These are phyloP conservation scores for Didymella exigua DNA, from an alignment of 2,329 filamentous ascomycete genomes.

Conservation along the genomic window DNA sequence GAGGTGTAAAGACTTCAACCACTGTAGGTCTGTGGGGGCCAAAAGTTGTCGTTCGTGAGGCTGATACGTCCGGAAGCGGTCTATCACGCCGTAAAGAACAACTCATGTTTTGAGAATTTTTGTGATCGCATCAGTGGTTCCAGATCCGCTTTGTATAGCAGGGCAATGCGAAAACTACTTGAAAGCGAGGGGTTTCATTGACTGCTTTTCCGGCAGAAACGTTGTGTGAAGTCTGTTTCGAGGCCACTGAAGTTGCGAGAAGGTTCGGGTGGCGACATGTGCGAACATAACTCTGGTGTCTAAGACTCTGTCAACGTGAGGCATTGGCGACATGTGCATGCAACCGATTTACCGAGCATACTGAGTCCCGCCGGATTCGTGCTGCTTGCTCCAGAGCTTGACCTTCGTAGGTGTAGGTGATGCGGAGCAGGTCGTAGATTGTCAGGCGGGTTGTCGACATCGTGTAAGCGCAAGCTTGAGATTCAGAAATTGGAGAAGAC, in stretches of 20 bases:
- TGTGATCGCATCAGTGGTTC: neutral
- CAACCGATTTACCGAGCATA: conserved; percentile 33
- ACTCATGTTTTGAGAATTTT: neutral
- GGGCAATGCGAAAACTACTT: no score
- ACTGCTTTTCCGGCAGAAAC: conserved; percentile 26
- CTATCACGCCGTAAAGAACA: neutral
- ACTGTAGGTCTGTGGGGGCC: neutral
- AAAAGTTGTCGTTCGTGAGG: neutral
- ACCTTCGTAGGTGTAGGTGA: conserved; percentile 44
- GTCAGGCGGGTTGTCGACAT: conserved; percentile 44
- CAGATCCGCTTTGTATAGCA: neutral
- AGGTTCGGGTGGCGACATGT: conserved; percentile 20
- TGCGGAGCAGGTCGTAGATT: conserved; percentile 42
- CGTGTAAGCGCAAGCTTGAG: neutral
- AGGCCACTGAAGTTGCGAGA: conserved; percentile 19
- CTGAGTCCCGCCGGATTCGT: conserved; percentile 26
- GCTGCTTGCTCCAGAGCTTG: conserved; percentile 28
- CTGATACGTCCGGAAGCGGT: neutral
- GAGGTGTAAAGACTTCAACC: neutral
- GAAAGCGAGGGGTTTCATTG: neutral
- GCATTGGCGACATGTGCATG: neutral
- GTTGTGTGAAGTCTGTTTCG: conserved; percentile 41
- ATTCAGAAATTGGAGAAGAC: no score
- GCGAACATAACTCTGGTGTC: conserved; percentile 36
- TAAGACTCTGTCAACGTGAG: conserved; percentile 17